Base-by-base conservation (phyloP, 495 filamentous ascomycete species). In the Penicillium cinerascens region DNA sequence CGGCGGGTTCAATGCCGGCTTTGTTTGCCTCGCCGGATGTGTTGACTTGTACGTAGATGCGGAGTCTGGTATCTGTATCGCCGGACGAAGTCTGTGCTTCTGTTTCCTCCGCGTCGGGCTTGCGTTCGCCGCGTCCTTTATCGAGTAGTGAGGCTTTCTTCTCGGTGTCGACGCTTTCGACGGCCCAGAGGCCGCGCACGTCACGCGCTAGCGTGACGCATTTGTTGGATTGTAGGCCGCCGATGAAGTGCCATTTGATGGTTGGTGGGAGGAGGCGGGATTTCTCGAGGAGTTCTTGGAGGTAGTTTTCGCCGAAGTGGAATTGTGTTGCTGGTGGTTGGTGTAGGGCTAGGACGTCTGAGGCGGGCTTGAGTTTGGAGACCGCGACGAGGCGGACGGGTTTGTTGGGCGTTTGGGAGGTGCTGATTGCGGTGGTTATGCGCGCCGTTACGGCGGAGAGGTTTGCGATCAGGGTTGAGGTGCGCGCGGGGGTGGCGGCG, bases 261-360 rank as follows among this genome's bases (percentile, higher is more conserved):
- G 73, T 79, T 0, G 87, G 83, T 0, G 93, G 93, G 5, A 97
- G 81, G 17, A 91, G 60, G 9, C 79, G 75, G 10, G 91, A 87
- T 72, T 98, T 98, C 67, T 92, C 83, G 44, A 81, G 73, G 38
- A 98, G 84, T 65, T 98, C 93, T 72, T 97, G 91, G 13, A 88
- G 79, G 76, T 98, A 98, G 74, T 98, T 98, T 72, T 98, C 93
- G 55, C 93, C 93, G 69, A 97, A 97, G 71, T 97, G 91, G 44
- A 76, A 58, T 38, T 96, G 92, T 0, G 61, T 42, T 17, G 75
- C 67, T 0, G 78, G 76, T 1, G 78, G 59, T 51, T 82, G 73
- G 74, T 95, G 86, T 2, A 98, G 79, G 44, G 89, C 84, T 38
- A 95, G 77, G 62, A 97, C 84, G 72, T 97, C 95, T 47, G 86